A percentile compares a stretch with the other conserved stretches of the same genome.
Conservation (phyloP, 768 basidiomycete species). For the Russula foetens region DNA sequence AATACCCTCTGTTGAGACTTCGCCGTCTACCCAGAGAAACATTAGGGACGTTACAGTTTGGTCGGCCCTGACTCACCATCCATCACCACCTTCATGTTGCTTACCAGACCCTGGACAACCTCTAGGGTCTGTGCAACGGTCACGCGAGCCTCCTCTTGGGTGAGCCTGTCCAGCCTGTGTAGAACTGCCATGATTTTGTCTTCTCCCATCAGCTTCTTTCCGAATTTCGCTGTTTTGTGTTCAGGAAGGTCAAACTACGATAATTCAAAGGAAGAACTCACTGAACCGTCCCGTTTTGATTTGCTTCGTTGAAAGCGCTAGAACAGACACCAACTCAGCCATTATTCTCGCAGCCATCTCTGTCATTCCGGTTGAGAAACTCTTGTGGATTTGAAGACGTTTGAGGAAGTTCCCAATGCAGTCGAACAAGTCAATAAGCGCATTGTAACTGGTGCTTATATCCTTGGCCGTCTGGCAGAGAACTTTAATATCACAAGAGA, state of each 20-base stretch:
- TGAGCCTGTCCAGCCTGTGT: conserved; percentile 1
- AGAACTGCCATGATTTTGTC: neutral
- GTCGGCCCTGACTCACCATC: neutral
- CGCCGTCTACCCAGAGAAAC: neutral
- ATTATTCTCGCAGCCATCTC: neutral
- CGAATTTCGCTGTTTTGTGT: neutral
- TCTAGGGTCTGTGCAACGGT: neutral
- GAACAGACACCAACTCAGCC: neutral
- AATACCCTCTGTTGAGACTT: neutral
- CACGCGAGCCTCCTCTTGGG: neutral
- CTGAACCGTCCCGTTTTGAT: neutral
- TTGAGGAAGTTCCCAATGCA: neutral
- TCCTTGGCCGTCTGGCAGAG: neutral
- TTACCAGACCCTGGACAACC: neutral
- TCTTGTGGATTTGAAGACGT: neutral
- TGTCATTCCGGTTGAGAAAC: neutral
- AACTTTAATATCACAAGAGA: neutral
- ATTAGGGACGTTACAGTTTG: neutral
- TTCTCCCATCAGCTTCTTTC: neutral
- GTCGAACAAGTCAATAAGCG: neutral
- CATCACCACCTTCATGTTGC: neutral
- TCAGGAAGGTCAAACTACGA: neutral
- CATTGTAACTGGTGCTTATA: neutral
- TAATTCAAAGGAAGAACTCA: neutral
- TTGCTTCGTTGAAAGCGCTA: neutral